Base-by-base conservation (phyloP, 2,329 filamentous ascomycete genomes). In the Sclerotinia trifoliorum region DNA sequence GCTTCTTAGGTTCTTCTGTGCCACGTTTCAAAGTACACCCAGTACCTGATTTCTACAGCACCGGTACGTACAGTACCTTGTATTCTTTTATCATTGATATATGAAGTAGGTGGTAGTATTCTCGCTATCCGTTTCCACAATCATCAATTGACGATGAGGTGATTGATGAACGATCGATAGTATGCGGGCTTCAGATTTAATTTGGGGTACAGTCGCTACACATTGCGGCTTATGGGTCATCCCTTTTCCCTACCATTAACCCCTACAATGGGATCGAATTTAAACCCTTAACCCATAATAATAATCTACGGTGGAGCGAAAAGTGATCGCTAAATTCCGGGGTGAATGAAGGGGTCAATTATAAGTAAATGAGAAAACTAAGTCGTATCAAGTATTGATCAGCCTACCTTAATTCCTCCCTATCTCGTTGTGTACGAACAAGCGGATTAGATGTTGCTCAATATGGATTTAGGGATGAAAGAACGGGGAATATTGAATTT, bases 241-340 rank as follows among this genome's bases (percentile, higher is more conserved):
- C 42, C 57, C 42, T 60, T 48, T 60, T 60, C 42, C 42, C 29
- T 61, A 61, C 46, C 57, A 61, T 61, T 61, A 61, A 61, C 26
- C 57, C 57, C 26, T 61, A 32, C 57, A n/a, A 26, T 48, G 42
- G 57, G 10, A 54, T 26, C 24, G 5, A 6, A 52, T 29, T 7
- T 29, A 26, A 52, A 29, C 49, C 24, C 13, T 15, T 24, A 52
- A 46, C 49, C 24, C n/a, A 26, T 24, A 52, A 46, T 46, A 46
- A 17, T 46, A 6, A 46, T 5, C 3, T 56, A n/a, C 54, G 44
- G 35, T 48, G 1, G 6, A 24, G 13, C 5, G 7, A 21, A 13
- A 39, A 24, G 11, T 39, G 29, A 19, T 39, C 46, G 58, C 48
- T 51, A 48, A 62, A 62, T 39, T 39, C 58, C 58, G 58, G 44